Evolutionary conservation across 2,329 filamentous ascomycete species (phyloP).

Genomic region (Cladosporium oxysporum): DNA sequence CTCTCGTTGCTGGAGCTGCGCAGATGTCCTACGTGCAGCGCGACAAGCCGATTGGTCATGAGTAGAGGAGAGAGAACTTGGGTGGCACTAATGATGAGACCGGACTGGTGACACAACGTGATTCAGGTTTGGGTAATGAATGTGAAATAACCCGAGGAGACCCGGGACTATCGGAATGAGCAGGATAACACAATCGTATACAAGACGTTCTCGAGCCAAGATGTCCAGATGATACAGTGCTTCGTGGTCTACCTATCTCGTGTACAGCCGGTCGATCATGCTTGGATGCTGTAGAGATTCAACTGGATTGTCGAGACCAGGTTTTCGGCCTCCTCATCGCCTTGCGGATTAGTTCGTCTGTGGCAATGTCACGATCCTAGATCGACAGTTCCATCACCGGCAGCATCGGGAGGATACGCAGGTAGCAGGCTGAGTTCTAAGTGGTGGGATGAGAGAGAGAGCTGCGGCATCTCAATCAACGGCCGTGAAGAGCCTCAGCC

Average conservation of each 20-base stretch:
- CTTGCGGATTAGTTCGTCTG: neutral
- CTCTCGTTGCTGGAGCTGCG: conserved; percentile 31
- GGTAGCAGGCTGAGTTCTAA: neutral
- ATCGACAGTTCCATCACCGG: neutral
- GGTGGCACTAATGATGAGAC: neutral
- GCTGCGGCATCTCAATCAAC: neutral
- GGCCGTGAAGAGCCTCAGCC: neutral
- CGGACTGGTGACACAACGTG: neutral
- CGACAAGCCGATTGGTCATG: conserved; percentile 37
- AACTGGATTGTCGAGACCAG: neutral
- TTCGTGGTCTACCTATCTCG: neutral
- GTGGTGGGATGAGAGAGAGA: no score
- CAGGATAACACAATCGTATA: neutral
- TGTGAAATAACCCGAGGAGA: neutral
- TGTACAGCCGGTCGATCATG: neutral
- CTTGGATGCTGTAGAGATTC: neutral
- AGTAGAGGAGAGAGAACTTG: conserved; percentile 20
- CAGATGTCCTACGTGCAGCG: conserved; percentile 32
- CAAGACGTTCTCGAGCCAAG: neutral
- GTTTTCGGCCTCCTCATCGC: neutral
- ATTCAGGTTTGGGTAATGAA: neutral
- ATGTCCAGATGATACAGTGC: neutral
- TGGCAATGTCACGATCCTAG: neutral
- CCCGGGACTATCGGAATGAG: neutral
- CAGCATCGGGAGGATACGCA: neutral